Base-by-base conservation (phyloP, 1,284 basidiomycete species). In the Violaceomyces palustris region DNA sequence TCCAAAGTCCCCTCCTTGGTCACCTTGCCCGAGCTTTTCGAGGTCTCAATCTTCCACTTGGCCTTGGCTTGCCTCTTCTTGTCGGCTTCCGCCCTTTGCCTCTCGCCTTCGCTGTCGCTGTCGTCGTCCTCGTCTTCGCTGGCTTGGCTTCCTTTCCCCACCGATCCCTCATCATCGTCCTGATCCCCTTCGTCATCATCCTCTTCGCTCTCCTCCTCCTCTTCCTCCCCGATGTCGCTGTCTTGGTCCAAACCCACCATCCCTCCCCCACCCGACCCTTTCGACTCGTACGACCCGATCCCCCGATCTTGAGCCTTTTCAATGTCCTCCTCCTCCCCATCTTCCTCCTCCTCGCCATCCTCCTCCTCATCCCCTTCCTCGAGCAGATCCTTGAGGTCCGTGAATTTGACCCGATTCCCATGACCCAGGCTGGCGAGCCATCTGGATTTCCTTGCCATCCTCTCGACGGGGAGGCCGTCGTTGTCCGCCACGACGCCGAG, bases 381-480 rank as follows among this genome's bases (percentile, higher is more conserved):
- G 44, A 84, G 79, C n/a, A 83, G 76, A 43, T 82, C 80, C 35
- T 76, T 75, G 26, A 96, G 75, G 75, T 93, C 86, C 19, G 88
- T 93, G 74, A 96, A 75, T 72, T 85, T 86, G 56, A 94, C 73
- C 23, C 82, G 78, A 52, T 92, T 87, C 57, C 93, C 90, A 67
- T 96, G 91, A 14, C 87, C 88, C n/a, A 85, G 86, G 70, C 88
- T 91, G n/a, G 83, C 92, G 14, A 93, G 80, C 86, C 89, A 91
- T 74, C 82, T 82, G 4, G 79, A 79, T 52, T 81, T 78, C 2
- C 80, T 76, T 23, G 81, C 82, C 42, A 96, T 83, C 23, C 88
- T 80, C 74, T 94, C 91, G 35, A 96, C 83, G 2, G 91, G 91
- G 75, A 88, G 84, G 0, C 65, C 69, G 8, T 86, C 87, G 64